Evolutionary conservation across 1,139 yeast species (phyloP).

Genomic region (Starmera stellimalicola): DNA sequence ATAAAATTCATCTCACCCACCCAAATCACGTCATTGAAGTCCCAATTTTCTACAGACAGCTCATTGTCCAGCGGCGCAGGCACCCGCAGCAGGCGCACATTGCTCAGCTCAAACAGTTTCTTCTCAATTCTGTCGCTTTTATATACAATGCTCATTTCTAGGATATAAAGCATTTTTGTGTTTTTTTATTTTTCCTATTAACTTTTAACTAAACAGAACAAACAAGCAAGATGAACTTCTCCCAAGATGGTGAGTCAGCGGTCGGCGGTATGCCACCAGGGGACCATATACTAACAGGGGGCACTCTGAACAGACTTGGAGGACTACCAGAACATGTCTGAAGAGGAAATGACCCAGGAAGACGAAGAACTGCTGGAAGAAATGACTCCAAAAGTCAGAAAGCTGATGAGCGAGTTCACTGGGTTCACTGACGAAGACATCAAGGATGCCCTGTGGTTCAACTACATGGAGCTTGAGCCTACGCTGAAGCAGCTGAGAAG

Average conservation of each 20-base stretch:
- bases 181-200: no score
- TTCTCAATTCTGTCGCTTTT: not conserved
- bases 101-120: not conserved
- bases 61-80: not conserved
- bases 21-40: not conserved
- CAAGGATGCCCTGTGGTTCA: slow-evolving; percentile 51
- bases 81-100: not conserved
- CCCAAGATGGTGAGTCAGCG: slow-evolving; percentile 20
- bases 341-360: slow-evolving; percentile 34
- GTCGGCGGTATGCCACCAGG: no score
- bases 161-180: no score
- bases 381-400: slow-evolving; percentile 32
- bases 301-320: slow-evolving; percentile 28
- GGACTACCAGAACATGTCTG: slow-evolving; percentile 5
- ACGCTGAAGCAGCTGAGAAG: slow-evolving; percentile 43
- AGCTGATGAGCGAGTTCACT: slow-evolving; percentile 28
- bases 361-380: slow-evolving; percentile 42
- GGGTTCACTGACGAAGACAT: slow-evolving; percentile 42
- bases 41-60: not conserved
- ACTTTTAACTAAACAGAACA: slow-evolving; percentile 25
- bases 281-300: slow-evolving; percentile 10
- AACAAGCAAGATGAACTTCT: no score
- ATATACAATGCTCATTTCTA: no score
- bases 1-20: not conserved
- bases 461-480: slow-evolving; percentile 48